Conservation (phyloP, 1,284 basidiomycete genomes). For the Cerrena zonata region DNA sequence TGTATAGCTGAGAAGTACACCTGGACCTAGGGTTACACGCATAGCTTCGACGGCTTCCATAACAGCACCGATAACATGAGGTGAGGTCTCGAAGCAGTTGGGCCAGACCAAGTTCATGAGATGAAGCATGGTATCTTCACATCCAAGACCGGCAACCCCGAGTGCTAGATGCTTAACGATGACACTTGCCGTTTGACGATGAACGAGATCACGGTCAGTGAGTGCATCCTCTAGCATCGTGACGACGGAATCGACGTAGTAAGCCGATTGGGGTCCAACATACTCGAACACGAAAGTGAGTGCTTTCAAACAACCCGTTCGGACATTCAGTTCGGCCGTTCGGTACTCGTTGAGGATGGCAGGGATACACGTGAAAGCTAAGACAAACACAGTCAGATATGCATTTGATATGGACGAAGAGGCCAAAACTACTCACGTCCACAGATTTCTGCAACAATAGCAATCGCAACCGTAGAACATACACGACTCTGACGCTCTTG, state of each 20-base stretch:
- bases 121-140: conserved; percentile 96
- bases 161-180: conserved; percentile 98
- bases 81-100: conserved; percentile 96
- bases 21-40: conserved; percentile 91
- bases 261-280: conserved; percentile 98
- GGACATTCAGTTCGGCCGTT: conserved; percentile 94
- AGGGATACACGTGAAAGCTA: conserved; percentile 96
- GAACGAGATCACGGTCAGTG: conserved; percentile 96
- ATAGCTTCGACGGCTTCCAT: conserved; percentile 97
- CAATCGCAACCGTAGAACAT: conserved; percentile 97
- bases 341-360: conserved; percentile 99
- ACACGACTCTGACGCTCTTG: conserved; percentile 99
- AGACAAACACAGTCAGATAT: conserved; percentile 13
- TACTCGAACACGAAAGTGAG: conserved; percentile 99
- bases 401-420: background rate
- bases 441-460: conserved; percentile 95
- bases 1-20: conserved; percentile 84
- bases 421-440: conserved; percentile 59
- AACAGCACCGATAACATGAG: conserved; percentile 95
- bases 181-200: conserved; percentile 96
- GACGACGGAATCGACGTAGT: conserved; percentile 95
- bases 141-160: conserved; percentile 93
- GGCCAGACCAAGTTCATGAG: conserved; percentile 99
- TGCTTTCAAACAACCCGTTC: conserved; percentile 98
- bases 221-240: conserved; percentile 97